Conservation (phyloP, 495 filamentous ascomycete species). For the Parathielavia hyrcaniae region DNA sequence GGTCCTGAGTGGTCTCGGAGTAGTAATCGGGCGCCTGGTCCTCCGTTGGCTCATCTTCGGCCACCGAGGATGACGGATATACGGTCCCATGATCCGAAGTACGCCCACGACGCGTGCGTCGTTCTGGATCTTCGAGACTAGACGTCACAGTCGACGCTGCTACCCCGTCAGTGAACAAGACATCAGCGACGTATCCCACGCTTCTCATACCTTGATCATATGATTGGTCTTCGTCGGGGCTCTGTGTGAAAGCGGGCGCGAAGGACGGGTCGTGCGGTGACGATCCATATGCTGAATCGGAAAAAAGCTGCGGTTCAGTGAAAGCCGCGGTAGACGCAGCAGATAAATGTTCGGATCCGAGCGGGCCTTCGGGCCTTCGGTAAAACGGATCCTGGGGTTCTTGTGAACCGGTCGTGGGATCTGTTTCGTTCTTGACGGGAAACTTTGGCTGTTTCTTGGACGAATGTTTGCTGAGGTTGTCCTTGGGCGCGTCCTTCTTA, state of each 20-base stretch:
- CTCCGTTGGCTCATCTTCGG: background rate
- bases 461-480: constrained; percentile 6
- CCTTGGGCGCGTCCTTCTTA: constrained; percentile 2
- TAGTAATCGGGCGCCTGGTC: no score
- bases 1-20: background rate
- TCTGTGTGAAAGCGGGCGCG: background rate
- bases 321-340: background rate
- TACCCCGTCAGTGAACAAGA: background rate
- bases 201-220: constrained; percentile 3
- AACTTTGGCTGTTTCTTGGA: constrained; percentile 4
- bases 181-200: background rate
- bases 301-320: background rate
- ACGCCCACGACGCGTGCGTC: background rate
- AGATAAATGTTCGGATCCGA: background rate
- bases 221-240: background rate
- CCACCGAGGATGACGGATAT: background rate
- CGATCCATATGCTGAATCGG: background rate
- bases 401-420: background rate
- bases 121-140: background rate
- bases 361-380: background rate
- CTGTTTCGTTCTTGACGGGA: background rate
- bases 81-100: background rate
- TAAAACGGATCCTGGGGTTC: constrained; percentile 2
- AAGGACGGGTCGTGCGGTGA: background rate
- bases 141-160: background rate